Evolutionary conservation across 2,329 filamentous ascomycete species (phyloP), one percentile per base, ranked within the genome.

Genomic region (Arthrobotrys entomopaga): DNA sequence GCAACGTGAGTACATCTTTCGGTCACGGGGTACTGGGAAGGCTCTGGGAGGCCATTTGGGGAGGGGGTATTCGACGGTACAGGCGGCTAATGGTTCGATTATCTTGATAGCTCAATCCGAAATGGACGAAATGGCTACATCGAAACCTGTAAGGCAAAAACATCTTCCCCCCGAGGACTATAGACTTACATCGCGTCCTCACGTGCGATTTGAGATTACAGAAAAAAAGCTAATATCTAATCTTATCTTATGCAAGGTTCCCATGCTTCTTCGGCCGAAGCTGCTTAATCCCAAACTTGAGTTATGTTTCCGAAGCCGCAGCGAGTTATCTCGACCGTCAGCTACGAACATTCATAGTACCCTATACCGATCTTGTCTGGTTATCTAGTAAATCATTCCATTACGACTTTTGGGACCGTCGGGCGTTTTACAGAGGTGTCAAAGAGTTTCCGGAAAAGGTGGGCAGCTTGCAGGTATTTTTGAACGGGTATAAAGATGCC

Each of bases 71-170:
- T 34, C 29, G 1, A 46, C 42, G 16, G 11, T 46, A n/a, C 40
- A 22, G 7, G 16, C 38, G 43, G 19, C 65, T 70, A 34, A 61
- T 26, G 7, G 40, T 15, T 49, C 11, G 24, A 34, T 34, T n/a
- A 46, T 19, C 22, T 1, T 22, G 46, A 71, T 53, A 79, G 78
- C 67, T 79, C 26, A 99, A 99, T 80, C 95, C 95, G 4, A 99
- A 99, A 81, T 98, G 94, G 94, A 98, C 96, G 78, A 99, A 99
- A 83, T 99, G 95, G 95, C 93, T 99, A 83, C 95, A 99, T 82
- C 87, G 95, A 77, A 99, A 99, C 81, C 81, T 99, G 77, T 79
- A 65, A 38, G 77, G 72, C 24, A 20, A 19, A 34, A 2, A 13
- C 5, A n/a, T n/a, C n/a, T n/a, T n/a, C 2, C 5, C 29, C 29